Conservation (phyloP, 2,329 filamentous ascomycete species). For the Pestalotiopsis sp. region DNA sequence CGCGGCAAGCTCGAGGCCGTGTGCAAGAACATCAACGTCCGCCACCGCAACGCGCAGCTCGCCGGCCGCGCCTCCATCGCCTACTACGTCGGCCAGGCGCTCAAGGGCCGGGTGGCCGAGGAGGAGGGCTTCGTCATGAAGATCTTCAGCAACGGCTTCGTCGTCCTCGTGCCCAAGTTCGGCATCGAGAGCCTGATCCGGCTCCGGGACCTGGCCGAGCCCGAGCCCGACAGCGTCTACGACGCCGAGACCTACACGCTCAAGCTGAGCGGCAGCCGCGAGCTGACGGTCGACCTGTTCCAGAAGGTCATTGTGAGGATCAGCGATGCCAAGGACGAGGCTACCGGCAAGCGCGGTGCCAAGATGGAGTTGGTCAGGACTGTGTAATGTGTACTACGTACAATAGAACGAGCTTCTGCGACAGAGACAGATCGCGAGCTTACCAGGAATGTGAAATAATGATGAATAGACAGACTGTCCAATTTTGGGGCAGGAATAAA, state of each 20-base stretch:
- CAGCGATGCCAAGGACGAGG: slow-evolving; percentile 89
- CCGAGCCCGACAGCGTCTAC: slow-evolving; percentile 79
- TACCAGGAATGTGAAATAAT: neutral
- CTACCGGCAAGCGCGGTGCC: slow-evolving; percentile 92
- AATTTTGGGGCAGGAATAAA: no score
- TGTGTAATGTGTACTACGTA: neutral
- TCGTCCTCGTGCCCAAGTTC: slow-evolving; percentile 93
- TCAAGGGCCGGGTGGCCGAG: slow-evolving; percentile 75
- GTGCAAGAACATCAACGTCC: slow-evolving; percentile 97
- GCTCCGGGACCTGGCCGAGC: slow-evolving; percentile 77
- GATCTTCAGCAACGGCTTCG: slow-evolving; percentile 96
- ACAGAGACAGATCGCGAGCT: neutral
- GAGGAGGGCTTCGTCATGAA: slow-evolving; percentile 97
- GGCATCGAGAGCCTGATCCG: slow-evolving; percentile 93
- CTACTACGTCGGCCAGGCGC: slow-evolving; percentile 96
- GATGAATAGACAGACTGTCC: neutral
- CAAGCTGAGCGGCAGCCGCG: slow-evolving; percentile 56
- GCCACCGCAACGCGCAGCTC: slow-evolving; percentile 95
- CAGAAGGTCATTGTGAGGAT: slow-evolving; percentile 89
- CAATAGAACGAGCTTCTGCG: neutral
- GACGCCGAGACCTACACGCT: slow-evolving; percentile 86
- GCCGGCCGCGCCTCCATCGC: slow-evolving; percentile 92
- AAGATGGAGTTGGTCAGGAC: slow-evolving; percentile 67
- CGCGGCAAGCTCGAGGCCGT: slow-evolving; percentile 87
- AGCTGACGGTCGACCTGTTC: slow-evolving; percentile 77